Evolutionary conservation across 768 basidiomycete genomes (phyloP), one percentile per base, ranked within the genome.

Genomic region (Rhizopogon vulgaris): DNA sequence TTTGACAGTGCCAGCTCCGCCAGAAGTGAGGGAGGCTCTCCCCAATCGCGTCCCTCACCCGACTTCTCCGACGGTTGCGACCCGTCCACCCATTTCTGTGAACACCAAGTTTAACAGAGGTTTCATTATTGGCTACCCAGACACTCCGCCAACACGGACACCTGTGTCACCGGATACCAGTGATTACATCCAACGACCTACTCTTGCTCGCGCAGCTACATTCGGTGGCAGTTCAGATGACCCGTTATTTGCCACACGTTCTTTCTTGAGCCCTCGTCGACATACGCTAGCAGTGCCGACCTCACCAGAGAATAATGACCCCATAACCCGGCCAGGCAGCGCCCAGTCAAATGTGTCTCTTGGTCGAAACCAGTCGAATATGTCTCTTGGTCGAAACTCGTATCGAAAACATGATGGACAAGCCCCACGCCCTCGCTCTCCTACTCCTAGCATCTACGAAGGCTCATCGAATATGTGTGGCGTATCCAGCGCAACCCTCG

Each of bases 351-450:
- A 48, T 18, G n/a, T 41, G 12, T 38, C 53, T 30, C 24, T 54
- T 55, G 54, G 54, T 27, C 56, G 56, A 43, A 47, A 54, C 12
- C 53, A 47, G 15, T 57, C 56, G 22, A 48, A 48, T 14, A 10
- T 41, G 12, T 42, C 53, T 30, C 30, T 54, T 52, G 56, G 54
- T 22, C 53, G 56, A 40, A 41, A 50, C 22, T 41, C 55, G 10
- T 57, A 57, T 42, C 49, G 56, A 41, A 54, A 54, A 17, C 56
- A 57, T 30, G 56, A 57, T 40, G 56, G 56, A 25, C 56, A 49
- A 39, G 28, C 54, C 30, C 56, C 56, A 24, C 53, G 56, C 17
- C 56, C 56, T 27, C 55, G 42, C 22, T 56, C 55, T 12, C 55
- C 55, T 6, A 39, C 52, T 34, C 48, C 55, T 7, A 56, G 55